Percentiles rank a stretch among this genome's conserved stretches.
phyloP scores from a whole-genome alignment of 768 basidiomycete genomes.

The Strobilomyces dryophilus region DNA sequence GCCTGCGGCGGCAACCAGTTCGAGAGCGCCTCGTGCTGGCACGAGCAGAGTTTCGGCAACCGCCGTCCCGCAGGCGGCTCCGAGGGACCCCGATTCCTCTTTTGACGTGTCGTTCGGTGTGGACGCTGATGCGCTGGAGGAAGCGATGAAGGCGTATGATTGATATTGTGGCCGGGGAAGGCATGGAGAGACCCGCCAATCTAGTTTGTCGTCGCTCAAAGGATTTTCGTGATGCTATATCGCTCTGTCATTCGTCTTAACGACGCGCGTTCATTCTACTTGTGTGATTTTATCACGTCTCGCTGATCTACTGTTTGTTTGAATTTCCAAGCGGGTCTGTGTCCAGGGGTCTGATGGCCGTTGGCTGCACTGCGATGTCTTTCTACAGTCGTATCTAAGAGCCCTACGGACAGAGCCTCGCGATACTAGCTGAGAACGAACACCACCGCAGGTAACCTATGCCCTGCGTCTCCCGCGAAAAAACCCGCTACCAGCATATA shows the following conservation, averaged over 20 bases:
- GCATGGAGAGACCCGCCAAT: background rate
- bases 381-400: too few relatives aligned
- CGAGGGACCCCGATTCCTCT: conserved; percentile 26
- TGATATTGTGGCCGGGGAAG: background rate
- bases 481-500: too few relatives aligned
- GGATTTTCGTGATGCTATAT: background rate
- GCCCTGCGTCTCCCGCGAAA: too few relatives aligned
- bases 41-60: background rate
- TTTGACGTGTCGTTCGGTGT: conserved; percentile 31
- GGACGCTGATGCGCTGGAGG: conserved; percentile 28
- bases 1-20: background rate
- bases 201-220: background rate
- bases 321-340: too few relatives aligned
- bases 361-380: too few relatives aligned
- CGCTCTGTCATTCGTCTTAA: background rate
- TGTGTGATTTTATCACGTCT: background rate
- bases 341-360: too few relatives aligned
- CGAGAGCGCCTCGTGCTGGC: background rate
- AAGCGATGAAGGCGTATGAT: conserved; percentile 31
- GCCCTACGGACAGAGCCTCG: too few relatives aligned
- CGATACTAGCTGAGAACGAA: too few relatives aligned
- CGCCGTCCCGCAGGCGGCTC: background rate
- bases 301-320: too few relatives aligned
- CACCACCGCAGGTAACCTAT: too few relatives aligned
- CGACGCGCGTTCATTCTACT: background rate